phyloP scores from a whole-genome alignment of 495 filamentous ascomycete genomes.

The Podospora sp. region DNA sequence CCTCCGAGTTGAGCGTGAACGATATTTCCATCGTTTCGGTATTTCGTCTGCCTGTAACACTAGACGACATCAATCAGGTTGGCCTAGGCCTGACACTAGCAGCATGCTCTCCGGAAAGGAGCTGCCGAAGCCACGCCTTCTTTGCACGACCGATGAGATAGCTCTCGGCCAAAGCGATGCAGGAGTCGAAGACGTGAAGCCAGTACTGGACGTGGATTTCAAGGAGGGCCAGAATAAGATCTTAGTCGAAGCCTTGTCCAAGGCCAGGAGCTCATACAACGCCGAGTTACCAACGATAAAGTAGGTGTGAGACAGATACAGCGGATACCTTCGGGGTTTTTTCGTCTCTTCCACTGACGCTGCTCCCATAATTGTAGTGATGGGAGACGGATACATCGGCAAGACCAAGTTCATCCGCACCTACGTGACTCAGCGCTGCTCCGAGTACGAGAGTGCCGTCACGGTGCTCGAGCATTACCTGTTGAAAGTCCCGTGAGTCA shows the following conservation, averaged over 20 bases:
- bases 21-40: constrained; percentile 16
- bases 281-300: neutral
- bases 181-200: neutral
- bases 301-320: neutral
- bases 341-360: neutral
- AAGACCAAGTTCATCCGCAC: neutral
- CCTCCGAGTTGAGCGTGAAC: constrained; percentile 6
- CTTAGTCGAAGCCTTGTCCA: neutral
- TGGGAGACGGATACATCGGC: neutral
- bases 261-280: neutral
- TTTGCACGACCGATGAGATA: neutral
- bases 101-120: neutral
- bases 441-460: neutral
- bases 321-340: neutral
- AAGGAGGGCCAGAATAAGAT: neutral
- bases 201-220: neutral
- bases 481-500: neutral
- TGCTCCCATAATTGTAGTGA: neutral
- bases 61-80: constrained; percentile 8
- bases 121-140: neutral
- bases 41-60: constrained; percentile 12
- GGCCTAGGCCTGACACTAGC: neutral
- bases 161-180: neutral
- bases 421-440: neutral
- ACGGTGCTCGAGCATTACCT: neutral